These are phyloP conservation scores for Tricholoma hemisulphureum DNA, from an alignment of 768 basidiomycete species.

Conservation along the genomic window DNA sequence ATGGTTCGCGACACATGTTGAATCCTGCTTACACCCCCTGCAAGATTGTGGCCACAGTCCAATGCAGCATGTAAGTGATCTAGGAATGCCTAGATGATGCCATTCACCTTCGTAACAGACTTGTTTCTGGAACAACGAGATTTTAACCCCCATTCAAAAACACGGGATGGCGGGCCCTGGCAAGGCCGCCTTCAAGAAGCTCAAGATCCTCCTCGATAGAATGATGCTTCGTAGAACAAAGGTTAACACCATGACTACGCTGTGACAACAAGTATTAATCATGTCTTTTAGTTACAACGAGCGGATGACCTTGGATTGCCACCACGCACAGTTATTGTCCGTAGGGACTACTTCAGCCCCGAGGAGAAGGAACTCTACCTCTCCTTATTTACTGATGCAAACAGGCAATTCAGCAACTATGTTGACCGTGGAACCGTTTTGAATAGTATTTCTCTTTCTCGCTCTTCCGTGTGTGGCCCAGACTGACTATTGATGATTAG, in stretches of 20 bases:
- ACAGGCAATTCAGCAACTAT: conserved; percentile 88
- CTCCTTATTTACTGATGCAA: conserved; percentile 89
- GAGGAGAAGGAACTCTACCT: conserved; percentile 96
- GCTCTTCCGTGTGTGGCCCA: neutral
- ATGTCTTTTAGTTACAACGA: conserved; percentile 66
- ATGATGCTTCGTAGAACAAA: conserved; percentile 96
- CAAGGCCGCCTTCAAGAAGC: conserved; percentile 82
- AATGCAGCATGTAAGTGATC: conserved; percentile 68
- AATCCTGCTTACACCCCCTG: conserved; percentile 1
- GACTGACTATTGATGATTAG: conserved; percentile 34
- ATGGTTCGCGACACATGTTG: neutral
- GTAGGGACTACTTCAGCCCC: conserved; percentile 89
- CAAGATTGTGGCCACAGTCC: conserved; percentile 82
- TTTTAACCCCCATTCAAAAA: conserved; percentile 94
- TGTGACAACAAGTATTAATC: neutral
- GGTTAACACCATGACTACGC: conserved; percentile 34
- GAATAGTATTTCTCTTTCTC: conserved; percentile 65
- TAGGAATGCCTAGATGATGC: neutral
- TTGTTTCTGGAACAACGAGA: conserved; percentile 97
- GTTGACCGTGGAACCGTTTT: conserved; percentile 86
- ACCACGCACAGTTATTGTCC: conserved; percentile 85
- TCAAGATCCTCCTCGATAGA: conserved; percentile 82
- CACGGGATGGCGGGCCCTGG: conserved; percentile 83
- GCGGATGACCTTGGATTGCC: conserved; percentile 96
- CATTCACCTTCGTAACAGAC: conserved; percentile 45